Conservation (phyloP, 352 stramenopile species). For the Pythium utonaiense region DNA sequence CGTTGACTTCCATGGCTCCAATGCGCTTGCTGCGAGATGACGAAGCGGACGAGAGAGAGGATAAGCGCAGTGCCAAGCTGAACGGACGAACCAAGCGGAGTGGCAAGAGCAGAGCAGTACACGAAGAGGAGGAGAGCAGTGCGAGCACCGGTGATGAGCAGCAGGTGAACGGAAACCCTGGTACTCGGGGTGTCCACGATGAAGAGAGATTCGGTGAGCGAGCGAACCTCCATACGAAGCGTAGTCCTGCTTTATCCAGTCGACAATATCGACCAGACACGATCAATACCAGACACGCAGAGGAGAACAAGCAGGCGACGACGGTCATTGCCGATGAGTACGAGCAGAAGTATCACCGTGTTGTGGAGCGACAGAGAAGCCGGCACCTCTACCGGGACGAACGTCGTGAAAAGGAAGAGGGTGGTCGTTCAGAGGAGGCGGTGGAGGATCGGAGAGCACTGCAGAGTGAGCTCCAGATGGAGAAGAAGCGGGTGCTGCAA, state of each 20-base stretch:
- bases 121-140: background rate
- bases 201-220: too few relatives aligned
- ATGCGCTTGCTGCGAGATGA: constrained; percentile 5
- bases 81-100: background rate
- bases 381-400: background rate
- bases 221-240: background rate
- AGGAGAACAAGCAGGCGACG: background rate
- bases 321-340: background rate
- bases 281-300: background rate
- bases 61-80: background rate
- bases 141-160: background rate
- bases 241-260: background rate
- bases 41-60: background rate
- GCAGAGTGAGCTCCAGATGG: constrained; percentile 44
- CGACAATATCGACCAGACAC: background rate
- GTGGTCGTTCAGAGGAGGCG: constrained; percentile 20
- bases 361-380: background rate
- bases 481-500: constrained; percentile 65
- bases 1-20: constrained; percentile 13
- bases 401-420: constrained; percentile 4
- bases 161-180: background rate
- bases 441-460: constrained; percentile 12
- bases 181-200: too few relatives aligned
- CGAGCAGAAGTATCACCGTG: background rate
- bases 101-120: too few relatives aligned